Evolutionary conservation across 2,329 filamentous ascomycete genomes (phyloP), one percentile per base, ranked within the genome.

Genomic region (Sclerotinia sclerotiorum): DNA sequence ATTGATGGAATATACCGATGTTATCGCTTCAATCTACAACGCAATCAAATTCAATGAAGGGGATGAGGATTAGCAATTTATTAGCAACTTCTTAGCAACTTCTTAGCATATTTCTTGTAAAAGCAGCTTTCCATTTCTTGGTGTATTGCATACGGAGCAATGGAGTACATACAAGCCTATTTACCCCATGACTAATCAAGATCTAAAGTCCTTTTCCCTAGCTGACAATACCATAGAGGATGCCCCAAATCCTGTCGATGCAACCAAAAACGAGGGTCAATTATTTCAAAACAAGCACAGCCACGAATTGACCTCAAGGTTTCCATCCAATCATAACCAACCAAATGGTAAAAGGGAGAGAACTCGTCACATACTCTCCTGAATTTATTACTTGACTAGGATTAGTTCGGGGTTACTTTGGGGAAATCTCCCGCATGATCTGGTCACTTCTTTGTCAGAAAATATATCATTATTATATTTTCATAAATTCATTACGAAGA

Each of bases 371-470:
- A 48, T 55, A n/a, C 42, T 35, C 48, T 67, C 54, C 44, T 56
- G 55, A 51, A 52, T 42, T 52, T 57, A 42, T 42, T 67, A 49
- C 44, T 67, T 52, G 29, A 51, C 54, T 60, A 67, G 60, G 60
- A 51, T 62, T 62, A 62, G 64, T 19, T 58, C 27, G 44, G 24
- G 32, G 2, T 48, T 67, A 60, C 44, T 39, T 60, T 48, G 46
- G 64, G 42, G 35, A 58, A 67, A 67, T 67, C 48, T 61, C 55
- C 32, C 65, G 56, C 65, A 61, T 67, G 54, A 67, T 67, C 46
- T 67, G 35, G 32, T 61, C 65, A 46, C 32, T 62, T 67, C 32
- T 27, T 27, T 65, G 35, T 65, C 54, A 58, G 44, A 66, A 66
- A 39, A 42, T 6, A 10, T 60, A 51, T 35, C 29, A 17, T 35